Evolutionary conservation across 805 yeast genomes (phyloP).

Genomic region (Saccharomycopsis capsularis): DNA sequence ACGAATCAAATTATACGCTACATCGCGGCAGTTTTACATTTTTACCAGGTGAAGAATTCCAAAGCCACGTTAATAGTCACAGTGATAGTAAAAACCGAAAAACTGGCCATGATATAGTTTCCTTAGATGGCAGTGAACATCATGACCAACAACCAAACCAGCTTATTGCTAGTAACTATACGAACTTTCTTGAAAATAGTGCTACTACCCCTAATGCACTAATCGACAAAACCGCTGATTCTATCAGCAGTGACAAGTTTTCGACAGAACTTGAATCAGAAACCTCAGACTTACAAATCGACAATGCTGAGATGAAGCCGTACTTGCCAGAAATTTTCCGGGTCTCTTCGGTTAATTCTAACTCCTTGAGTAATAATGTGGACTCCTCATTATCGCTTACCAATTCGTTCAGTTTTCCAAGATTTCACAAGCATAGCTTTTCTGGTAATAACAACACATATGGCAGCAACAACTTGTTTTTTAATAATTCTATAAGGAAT

Average conservation of each 20-base stretch:
- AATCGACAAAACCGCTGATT: conserved; percentile 4
- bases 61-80: neutral
- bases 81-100: neutral
- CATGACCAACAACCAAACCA: conserved; percentile 1
- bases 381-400: conserved; percentile 16
- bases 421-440: conserved; percentile 4
- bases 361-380: neutral
- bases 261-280: conserved; percentile 18
- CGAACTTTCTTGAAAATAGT: conserved; percentile 9
- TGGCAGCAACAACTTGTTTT: neutral
- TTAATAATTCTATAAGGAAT: conserved; percentile 3
- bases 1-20: conserved; percentile 7
- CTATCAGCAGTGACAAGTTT: conserved; percentile 12
- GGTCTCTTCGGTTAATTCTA: conserved; percentile 1
- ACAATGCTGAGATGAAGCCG: conserved; percentile 16
- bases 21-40: neutral
- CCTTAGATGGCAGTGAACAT: conserved; percentile 1
- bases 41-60: neutral
- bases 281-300: conserved; percentile 20
- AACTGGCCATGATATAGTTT: neutral
- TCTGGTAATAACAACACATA: neutral
- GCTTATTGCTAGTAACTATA: conserved; percentile 1
- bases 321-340: conserved; percentile 19
- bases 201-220: conserved; percentile 11
- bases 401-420: conserved; percentile 11